These are phyloP conservation scores for Ogataea thermomethanolica DNA, from an alignment of 805 yeast species.

Conservation along the genomic window DNA sequence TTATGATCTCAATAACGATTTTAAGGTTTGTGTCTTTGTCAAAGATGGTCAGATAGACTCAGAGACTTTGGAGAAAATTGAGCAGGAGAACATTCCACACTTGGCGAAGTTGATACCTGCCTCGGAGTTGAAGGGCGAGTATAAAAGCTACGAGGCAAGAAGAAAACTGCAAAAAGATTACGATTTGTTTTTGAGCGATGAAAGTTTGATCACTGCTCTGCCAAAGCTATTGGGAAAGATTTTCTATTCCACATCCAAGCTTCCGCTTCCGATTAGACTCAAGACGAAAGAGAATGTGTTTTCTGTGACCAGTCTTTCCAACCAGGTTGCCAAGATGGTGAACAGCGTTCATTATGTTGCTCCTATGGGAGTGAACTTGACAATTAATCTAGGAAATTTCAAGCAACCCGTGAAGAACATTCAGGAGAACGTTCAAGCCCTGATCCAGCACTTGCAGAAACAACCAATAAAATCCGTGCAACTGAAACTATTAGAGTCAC, in stretches of 20 bases:
- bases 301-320: conserved; percentile 48
- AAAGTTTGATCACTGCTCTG: conserved; percentile 69
- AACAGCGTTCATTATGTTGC: conserved; percentile 58
- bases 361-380: conserved; percentile 70
- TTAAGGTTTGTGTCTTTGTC: conserved; percentile 61
- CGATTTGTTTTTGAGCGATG: conserved; percentile 83
- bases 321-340: conserved; percentile 57
- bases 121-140: conserved; percentile 74
- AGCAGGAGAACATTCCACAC: conserved; percentile 43
- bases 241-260: conserved; percentile 59
- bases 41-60: conserved; percentile 55
- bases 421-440: conserved; percentile 56
- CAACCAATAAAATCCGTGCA: conserved; percentile 52
- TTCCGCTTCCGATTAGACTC: conserved; percentile 65
- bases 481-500: conserved; percentile 68
- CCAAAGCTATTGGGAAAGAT: conserved; percentile 82
- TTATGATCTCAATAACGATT: conserved; percentile 39
- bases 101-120: conserved; percentile 61
- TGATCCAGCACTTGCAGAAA: conserved; percentile 45
- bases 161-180: conserved; percentile 66
- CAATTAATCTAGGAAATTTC: conserved; percentile 62
- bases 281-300: conserved; percentile 28
- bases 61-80: conserved; percentile 44
- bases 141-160: conserved; percentile 84
- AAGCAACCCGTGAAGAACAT: conserved; percentile 46